A percentile compares a stretch with the other conserved stretches of the same genome.
phyloP scores from a whole-genome alignment of 1,284 basidiomycete genomes.

The Hypsizygus ulmarius region DNA sequence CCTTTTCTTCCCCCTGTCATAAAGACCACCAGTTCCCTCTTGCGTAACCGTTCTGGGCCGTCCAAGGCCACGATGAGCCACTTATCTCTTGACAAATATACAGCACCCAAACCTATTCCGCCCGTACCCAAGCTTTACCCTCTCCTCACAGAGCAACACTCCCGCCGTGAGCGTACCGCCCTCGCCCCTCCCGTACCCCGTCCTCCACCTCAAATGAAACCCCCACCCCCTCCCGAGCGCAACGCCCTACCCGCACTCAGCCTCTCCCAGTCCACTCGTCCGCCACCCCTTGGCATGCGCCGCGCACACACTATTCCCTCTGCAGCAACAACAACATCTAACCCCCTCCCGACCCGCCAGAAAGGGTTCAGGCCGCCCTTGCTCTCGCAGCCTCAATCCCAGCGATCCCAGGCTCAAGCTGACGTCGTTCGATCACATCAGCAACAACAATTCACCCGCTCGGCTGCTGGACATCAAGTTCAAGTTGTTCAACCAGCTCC shows the following conservation, averaged over 20 bases:
- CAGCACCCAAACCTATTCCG: not conserved
- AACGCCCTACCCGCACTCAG: slow-evolving; percentile 13
- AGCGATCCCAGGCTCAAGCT: not conserved
- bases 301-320: slow-evolving; percentile 19
- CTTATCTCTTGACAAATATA: not conserved
- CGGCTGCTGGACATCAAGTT: too few relatives aligned
- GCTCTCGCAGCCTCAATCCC: slow-evolving; percentile 16
- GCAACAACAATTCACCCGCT: not conserved
- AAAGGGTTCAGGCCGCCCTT: slow-evolving; percentile 31
- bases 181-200: not conserved
- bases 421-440: not conserved
- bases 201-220: not conserved
- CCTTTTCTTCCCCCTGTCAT: not conserved
- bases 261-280: slow-evolving; percentile 16
- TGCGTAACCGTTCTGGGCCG: not conserved
- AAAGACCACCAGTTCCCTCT: not conserved
- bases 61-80: too few relatives aligned
- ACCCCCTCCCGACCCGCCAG: slow-evolving; percentile 23
- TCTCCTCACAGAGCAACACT: slow-evolving; percentile 13
- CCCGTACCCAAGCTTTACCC: slow-evolving; percentile 15
- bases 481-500: not conserved
- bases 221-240: slow-evolving; percentile 6
- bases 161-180: not conserved
- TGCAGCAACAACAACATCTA: not conserved
- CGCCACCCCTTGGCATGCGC: slow-evolving; percentile 32